Percentiles rank a stretch among this genome's conserved stretches.
Evolutionary conservation across 768 basidiomycete species (phyloP).

Genomic region (Vararia minispora): DNA sequence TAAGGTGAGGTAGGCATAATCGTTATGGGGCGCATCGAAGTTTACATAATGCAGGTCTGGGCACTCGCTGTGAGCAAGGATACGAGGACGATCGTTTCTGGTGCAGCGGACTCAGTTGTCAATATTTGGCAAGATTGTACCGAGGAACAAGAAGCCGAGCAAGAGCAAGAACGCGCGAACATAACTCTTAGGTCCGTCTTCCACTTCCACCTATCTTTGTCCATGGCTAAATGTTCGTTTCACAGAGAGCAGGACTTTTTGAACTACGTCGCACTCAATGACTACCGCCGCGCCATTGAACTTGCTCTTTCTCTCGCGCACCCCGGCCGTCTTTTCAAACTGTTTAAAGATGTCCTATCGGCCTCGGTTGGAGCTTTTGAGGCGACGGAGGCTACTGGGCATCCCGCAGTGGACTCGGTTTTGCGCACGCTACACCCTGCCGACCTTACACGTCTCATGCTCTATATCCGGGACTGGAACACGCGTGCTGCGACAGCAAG

Average conservation of each 20-base stretch:
- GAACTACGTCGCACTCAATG: slow-evolving; percentile 79
- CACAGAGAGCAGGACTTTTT: slow-evolving; percentile 94
- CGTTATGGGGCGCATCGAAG: neutral
- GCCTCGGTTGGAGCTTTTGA: too few species aligned
- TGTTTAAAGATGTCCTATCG: slow-evolving; percentile 58
- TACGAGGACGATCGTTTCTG: slow-evolving; percentile 80
- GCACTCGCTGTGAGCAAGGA: slow-evolving; percentile 77
- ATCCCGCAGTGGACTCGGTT: slow-evolving; percentile 67
- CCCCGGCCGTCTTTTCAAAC: slow-evolving; percentile 70
- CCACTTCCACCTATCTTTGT: neutral
- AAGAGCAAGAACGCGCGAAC: slow-evolving; percentile 59
- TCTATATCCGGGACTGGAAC: slow-evolving; percentile 88
- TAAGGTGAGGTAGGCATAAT: slow-evolving; percentile 47
- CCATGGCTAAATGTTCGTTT: neutral
- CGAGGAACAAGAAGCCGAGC: slow-evolving; percentile 67
- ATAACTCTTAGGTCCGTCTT: slow-evolving; percentile 67
- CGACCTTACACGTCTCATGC: slow-evolving; percentile 74
- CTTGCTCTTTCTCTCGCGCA: slow-evolving; percentile 91
- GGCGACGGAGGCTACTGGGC: slow-evolving; percentile 39
- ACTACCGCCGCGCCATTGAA: slow-evolving; percentile 85
- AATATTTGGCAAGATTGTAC: slow-evolving; percentile 97
- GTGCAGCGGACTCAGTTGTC: slow-evolving; percentile 90
- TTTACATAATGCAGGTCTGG: slow-evolving; percentile 66
- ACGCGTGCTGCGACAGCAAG: slow-evolving; percentile 80
- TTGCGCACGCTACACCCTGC: slow-evolving; percentile 56